Evolutionary conservation across 768 basidiomycete species (phyloP), one percentile per base, ranked within the genome.

Genomic region (Amanita molliuscula): DNA sequence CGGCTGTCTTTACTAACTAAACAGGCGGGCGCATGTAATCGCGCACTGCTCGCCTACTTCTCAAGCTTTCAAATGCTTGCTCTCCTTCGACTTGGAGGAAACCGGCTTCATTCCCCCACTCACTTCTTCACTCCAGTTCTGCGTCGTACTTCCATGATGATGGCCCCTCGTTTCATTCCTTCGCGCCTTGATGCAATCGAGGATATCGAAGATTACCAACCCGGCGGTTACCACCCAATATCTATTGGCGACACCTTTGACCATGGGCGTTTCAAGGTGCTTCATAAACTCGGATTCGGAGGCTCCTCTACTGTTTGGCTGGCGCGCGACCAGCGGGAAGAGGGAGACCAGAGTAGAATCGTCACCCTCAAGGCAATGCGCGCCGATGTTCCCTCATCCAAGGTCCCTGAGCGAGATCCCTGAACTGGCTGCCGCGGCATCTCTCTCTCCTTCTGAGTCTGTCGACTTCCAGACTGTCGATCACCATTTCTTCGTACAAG

Each of bases 161-260:
- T 26, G 4, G 15, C 43, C 16, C 38, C 49, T n/a, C 54, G 54
- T 47, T 61, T 56, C 42, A 43, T 53, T 54, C 64, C 64, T 50
- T 59, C 62, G 15, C 41, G 37, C 16, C 60, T 68, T 26, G 60
- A 64, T 44, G 56, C 43, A 18, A 52, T 68, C 31, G 77, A 78
- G 60, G 56, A 70, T 56, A 53, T 74, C 40, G 73, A 77, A 62
- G 65, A 67, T 33, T 81, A 81, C 56, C 52, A 61, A 31, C 73
- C 69, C 7, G 76, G 76, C 25, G 78, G 77, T 3, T 74, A 67
- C 56, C 76, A 77, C 53, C 77, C 77, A 10, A 65, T 77, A 20
- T 58, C 63, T 40, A 68, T 79, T 48, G 76, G 75, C 26, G 73
- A 79, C 58, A 59, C 59, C 18, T 74, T 77, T 62, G 62, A 70